Evolutionary conservation across 768 basidiomycete species (phyloP).

Genomic region (Pulveroboletus sp.): DNA sequence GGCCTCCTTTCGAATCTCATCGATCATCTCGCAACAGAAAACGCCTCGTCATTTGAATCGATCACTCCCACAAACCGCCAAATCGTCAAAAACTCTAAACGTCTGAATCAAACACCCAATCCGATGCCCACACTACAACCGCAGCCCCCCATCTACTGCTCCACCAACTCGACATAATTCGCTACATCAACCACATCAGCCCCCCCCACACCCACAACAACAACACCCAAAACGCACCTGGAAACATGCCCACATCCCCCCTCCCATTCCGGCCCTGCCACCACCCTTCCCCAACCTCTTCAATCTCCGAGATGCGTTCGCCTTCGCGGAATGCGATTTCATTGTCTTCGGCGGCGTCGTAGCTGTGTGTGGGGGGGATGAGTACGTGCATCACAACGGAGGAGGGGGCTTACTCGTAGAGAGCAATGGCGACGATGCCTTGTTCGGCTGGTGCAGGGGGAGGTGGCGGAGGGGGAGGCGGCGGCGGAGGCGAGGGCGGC

Average conservation of each 20-base stretch:
- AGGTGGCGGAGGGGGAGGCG: constrained; percentile 46
- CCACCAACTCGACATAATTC: constrained; percentile 19
- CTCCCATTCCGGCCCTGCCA: constrained; percentile 67
- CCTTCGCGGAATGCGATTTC: constrained; percentile 85
- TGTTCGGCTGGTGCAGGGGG: constrained; percentile 55
- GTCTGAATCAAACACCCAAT: too few species aligned
- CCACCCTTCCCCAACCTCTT: constrained; percentile 85
- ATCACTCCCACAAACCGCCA: too few species aligned
- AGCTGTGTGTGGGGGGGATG: constrained; percentile 42
- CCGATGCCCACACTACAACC: too few species aligned
- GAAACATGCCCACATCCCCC: constrained; percentile 70
- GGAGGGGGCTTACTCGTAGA: constrained; percentile 60
- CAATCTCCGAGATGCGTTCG: constrained; percentile 74
- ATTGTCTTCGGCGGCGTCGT: constrained; percentile 90
- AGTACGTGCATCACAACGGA: not conserved
- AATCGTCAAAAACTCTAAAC: too few species aligned
- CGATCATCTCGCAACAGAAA: too few species aligned
- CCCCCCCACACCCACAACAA: not conserved
- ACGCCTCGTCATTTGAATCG: too few species aligned
- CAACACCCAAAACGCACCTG: constrained; percentile 47
- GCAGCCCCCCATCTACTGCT: too few species aligned
- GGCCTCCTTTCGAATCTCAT: too few species aligned
- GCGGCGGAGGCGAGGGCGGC: constrained; percentile 38
- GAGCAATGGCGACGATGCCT: constrained; percentile 59
- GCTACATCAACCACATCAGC: constrained; percentile 6